These are phyloP conservation scores for Besnoitia besnoiti DNA, from an alignment of 169 alveolate genomes.

Conservation along the genomic window DNA sequence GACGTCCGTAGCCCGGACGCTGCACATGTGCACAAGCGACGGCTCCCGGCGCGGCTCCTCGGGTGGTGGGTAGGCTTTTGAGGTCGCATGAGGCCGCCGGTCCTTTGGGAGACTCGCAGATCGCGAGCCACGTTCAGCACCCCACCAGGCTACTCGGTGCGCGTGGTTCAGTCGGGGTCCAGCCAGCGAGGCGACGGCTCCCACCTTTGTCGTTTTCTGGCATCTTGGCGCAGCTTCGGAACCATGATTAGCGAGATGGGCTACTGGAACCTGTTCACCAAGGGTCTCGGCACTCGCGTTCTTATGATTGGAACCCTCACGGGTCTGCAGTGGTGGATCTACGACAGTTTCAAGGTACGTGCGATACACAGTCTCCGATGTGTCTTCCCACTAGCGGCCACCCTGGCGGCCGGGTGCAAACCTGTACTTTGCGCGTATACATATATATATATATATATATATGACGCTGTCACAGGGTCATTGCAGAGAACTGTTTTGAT, in stretches of 20 bases:
- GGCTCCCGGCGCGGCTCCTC: no score
- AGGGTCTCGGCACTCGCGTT: constrained; percentile 93
- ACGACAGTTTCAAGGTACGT: constrained; percentile 92
- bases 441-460: background rate
- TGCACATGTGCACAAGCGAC: no score
- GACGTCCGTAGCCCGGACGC: no score
- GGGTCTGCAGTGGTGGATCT: constrained; percentile 98
- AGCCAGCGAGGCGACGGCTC: no score
- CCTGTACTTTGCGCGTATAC: background rate
- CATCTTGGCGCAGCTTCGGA: constrained; percentile 71
- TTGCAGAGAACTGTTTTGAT: background rate
- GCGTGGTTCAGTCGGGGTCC: no score
- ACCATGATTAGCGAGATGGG: constrained; percentile 66
- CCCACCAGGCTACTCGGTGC: no score
- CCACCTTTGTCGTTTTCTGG: no score
- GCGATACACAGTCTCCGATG: constrained; percentile 58
- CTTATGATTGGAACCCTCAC: constrained; percentile 98
- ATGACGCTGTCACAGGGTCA: background rate
- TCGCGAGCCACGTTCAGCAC: no score
- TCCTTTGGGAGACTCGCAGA: no score
- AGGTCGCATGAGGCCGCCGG: no score
- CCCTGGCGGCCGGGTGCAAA: background rate
- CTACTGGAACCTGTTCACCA: constrained; percentile 58
- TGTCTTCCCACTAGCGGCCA: background rate
- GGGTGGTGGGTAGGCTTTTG: no score